Base-by-base conservation (phyloP, 176 grass and related monocot species). In the Triticum urartu region DNA sequence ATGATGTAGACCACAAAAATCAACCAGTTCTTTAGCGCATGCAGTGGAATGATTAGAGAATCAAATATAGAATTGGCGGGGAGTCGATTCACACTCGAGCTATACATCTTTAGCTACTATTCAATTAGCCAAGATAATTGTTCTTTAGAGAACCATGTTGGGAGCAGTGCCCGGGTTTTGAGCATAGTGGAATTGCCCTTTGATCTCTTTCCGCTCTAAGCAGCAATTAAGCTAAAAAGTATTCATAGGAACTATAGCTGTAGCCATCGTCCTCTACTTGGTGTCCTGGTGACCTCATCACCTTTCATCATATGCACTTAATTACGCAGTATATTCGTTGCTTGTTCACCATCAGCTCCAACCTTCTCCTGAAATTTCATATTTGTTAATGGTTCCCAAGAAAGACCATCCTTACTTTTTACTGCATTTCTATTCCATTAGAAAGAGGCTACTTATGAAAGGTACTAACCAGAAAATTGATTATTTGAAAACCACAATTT, bases 161-260 rank as follows among this genome's bases (percentile, higher is more conserved):
- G 80, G 83, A 62, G 79, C 86, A 80, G 83, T 76, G 86, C 81
- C 91, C 91, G 75, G 79, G 83, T 93, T 93, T 54, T 90, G 39
- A 79, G 91, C 72, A 69, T 62, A 69, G 88, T 93, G 91, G 91
- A 78, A 68, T 69, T 65, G 34, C 64, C 77, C 85, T 90, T 90
- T 90, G 67, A 79, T 93, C 79, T 82, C 91, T 93, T 93, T 90
- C 82, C 42, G 82, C 88, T 61, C 88, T 75, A 93, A 79, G 79
- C 88, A 85, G 85, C 88, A 88, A 85, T 61, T 82, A 82, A 63
- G 73, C 38, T 32, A 83, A 90, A 87, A 87, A 90, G 54, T 68
- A 84, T 26, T 72, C 82, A 90, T 90, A 88, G 60, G 36, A 26
- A 64, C 69, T 74, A 67, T 73, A 80, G 61, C 68, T 67, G 58